Percentiles rank a stretch among this genome's conserved stretches.
Evolutionary conservation across 2,329 filamentous ascomycete species (phyloP).

Genomic region (Talaromyces marneffei): DNA sequence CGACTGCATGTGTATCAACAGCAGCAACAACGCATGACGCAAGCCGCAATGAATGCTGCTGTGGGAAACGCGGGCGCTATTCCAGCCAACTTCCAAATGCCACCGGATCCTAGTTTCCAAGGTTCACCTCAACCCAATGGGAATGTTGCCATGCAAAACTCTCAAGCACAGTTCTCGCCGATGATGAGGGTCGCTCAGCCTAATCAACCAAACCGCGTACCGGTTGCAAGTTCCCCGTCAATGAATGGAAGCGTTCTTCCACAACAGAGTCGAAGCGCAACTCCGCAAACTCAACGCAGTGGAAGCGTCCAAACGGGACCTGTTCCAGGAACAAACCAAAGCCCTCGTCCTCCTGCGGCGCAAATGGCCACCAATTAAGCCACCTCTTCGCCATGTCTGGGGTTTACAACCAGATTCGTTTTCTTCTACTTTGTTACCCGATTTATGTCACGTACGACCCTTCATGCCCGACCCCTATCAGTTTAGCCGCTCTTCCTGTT

Average conservation of each 20-base stretch:
- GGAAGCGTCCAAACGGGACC: constrained; percentile 38
- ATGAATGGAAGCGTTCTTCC: constrained; percentile 38
- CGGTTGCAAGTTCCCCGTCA: constrained; percentile 38
- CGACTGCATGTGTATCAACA: constrained; percentile 41
- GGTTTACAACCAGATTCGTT: constrained; percentile 9
- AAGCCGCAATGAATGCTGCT: constrained; percentile 48
- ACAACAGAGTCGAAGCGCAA: constrained; percentile 40
- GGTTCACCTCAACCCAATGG: constrained; percentile 31
- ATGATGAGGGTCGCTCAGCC: constrained; percentile 49
- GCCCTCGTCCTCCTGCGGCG: constrained; percentile 38
- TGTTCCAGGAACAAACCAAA: constrained; percentile 35
- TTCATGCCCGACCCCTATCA: background rate
- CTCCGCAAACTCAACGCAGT: constrained; percentile 43
- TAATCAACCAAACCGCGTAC: constrained; percentile 37
- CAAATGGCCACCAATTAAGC: constrained; percentile 35
- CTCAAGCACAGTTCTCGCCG: constrained; percentile 48
- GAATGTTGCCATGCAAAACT: constrained; percentile 36
- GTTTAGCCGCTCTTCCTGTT: background rate
- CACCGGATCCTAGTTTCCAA: constrained; percentile 35
- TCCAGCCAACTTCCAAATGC: constrained; percentile 36
- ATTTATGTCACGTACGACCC: constrained; percentile 10
- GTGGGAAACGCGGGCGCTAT: constrained; percentile 42
- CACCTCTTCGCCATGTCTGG: background rate
- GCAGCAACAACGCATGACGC: constrained; percentile 44
- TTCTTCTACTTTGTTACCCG: background rate